These are phyloP conservation scores for Syzygium grande DNA, from an alignment of 345 rosid species.

Conservation along the genomic window DNA sequence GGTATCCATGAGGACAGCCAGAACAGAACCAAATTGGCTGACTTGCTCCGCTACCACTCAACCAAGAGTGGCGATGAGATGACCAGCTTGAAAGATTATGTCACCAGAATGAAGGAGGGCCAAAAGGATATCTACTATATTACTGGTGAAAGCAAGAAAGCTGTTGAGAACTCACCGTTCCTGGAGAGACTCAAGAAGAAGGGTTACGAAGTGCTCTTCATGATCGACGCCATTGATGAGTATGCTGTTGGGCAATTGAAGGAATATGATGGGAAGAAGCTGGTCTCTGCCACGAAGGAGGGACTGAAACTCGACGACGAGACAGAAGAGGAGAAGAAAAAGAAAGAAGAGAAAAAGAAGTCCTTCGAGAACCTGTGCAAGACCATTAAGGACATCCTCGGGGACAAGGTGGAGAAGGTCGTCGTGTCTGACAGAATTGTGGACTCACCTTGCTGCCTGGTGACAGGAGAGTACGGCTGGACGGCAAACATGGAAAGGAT, in stretches of 20 bases:
- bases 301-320: constrained; percentile 77
- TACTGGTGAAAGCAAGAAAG: constrained; percentile 41
- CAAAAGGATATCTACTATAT: constrained; percentile 70
- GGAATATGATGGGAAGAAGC: constrained; percentile 80
- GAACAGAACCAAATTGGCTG: constrained; percentile 72
- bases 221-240: constrained; percentile 93
- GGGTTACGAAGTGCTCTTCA: constrained; percentile 79
- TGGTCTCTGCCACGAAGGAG: constrained; percentile 80
- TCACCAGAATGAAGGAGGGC: constrained; percentile 87
- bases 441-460: constrained; percentile 83
- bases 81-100: constrained; percentile 83
- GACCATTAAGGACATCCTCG: constrained; percentile 66
- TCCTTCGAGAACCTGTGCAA: constrained; percentile 82
- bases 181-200: constrained; percentile 75
- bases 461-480: constrained; percentile 90
- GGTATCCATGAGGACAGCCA: constrained; percentile 90
- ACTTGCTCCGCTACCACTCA: constrained; percentile 67
- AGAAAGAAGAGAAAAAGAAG: constrained; percentile 60
- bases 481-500: constrained; percentile 91
- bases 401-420: constrained; percentile 76
- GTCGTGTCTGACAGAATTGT: constrained; percentile 79
- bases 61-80: constrained; percentile 77
- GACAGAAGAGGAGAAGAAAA: constrained; percentile 72
- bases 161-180: constrained; percentile 89
- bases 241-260: constrained; percentile 76